These are phyloP conservation scores for Vigna mungo DNA, from an alignment of 306 rosid species.

Conservation along the genomic window DNA sequence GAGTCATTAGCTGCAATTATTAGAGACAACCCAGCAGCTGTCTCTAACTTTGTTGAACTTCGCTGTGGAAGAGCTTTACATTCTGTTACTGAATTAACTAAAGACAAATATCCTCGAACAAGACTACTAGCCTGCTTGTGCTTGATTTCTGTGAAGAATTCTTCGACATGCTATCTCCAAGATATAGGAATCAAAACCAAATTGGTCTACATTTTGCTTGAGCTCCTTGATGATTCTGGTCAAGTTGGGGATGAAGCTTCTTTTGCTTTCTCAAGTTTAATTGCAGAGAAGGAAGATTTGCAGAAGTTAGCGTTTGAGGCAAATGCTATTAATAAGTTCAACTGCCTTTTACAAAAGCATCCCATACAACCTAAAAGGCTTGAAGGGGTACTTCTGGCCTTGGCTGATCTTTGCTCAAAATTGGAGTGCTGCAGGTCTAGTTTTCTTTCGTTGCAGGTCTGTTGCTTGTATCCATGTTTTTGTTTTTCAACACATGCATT, in stretches of 20 bases:
- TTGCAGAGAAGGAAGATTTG: slow-evolving; percentile 78
- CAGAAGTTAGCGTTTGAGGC: slow-evolving; percentile 95
- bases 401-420: slow-evolving; percentile 90
- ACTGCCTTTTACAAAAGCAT: slow-evolving; percentile 66
- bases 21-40: slow-evolving; percentile 68
- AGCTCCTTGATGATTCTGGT: slow-evolving; percentile 89
- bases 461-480: slow-evolving; percentile 40
- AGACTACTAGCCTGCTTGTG: slow-evolving; percentile 83
- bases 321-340: slow-evolving; percentile 85
- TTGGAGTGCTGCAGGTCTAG: slow-evolving; percentile 91
- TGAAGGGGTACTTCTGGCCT: slow-evolving; percentile 80
- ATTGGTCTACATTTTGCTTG: slow-evolving; percentile 83
- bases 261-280: slow-evolving; percentile 73
- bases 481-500: background rate
- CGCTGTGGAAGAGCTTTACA: slow-evolving; percentile 66
- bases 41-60: slow-evolving; percentile 69
- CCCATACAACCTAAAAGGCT: slow-evolving; percentile 66
- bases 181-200: slow-evolving; percentile 79
- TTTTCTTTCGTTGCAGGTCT: slow-evolving; percentile 82
- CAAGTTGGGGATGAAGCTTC: slow-evolving; percentile 96
- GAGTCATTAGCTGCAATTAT: slow-evolving; percentile 79
- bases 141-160: slow-evolving; percentile 81
- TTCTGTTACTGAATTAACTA: slow-evolving; percentile 75
- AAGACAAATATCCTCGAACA: slow-evolving; percentile 79
- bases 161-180: slow-evolving; percentile 75